A percentile compares a stretch with the other conserved stretches of the same genome.
These are phyloP conservation scores for Ilyonectria destructans DNA, from an alignment of 2,329 filamentous ascomycete species.

Conservation along the genomic window DNA sequence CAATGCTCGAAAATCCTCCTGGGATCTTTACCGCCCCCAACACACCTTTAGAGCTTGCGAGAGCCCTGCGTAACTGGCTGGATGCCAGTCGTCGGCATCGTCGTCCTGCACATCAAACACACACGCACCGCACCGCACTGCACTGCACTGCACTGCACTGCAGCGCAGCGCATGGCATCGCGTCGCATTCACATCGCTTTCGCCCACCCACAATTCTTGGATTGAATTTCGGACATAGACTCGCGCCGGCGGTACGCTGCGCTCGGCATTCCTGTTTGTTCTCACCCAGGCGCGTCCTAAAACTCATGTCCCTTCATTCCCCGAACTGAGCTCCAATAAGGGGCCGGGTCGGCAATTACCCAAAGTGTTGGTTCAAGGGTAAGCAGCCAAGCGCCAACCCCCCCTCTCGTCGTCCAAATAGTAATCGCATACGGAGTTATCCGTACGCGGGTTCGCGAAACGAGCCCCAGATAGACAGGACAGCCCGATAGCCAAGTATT, in stretches of 20 bases:
- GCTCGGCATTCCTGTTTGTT: constrained; percentile 23
- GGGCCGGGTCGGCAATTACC: constrained; percentile 27
- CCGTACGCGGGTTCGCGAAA: not conserved
- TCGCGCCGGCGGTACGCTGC: constrained; percentile 15
- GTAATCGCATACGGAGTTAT: not conserved
- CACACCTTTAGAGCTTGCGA: constrained; percentile 17
- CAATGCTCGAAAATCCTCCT: constrained; percentile 7
- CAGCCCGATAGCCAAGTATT: not conserved
- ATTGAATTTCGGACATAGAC: constrained; percentile 18
- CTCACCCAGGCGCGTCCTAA: constrained; percentile 7
- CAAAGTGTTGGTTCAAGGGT: constrained; percentile 22
- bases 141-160: not conserved
- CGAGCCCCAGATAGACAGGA: not conserved
- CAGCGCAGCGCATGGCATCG: constrained; percentile 20
- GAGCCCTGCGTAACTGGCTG: constrained; percentile 19
- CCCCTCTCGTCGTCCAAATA: not conserved
- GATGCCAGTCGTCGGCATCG: constrained; percentile 6
- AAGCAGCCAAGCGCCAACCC: constrained; percentile 11
- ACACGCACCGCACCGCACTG: constrained; percentile 9
- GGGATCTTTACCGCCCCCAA: constrained; percentile 24
- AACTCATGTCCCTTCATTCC: constrained; percentile 10
- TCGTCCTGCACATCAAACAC: constrained; percentile 27
- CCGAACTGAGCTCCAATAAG: constrained; percentile 8
- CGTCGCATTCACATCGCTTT: constrained; percentile 24
- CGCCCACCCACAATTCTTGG: constrained; percentile 10